These are phyloP conservation scores for Urochloa ruziziensis DNA, from an alignment of 176 grass and related monocot genomes.

Conservation along the genomic window DNA sequence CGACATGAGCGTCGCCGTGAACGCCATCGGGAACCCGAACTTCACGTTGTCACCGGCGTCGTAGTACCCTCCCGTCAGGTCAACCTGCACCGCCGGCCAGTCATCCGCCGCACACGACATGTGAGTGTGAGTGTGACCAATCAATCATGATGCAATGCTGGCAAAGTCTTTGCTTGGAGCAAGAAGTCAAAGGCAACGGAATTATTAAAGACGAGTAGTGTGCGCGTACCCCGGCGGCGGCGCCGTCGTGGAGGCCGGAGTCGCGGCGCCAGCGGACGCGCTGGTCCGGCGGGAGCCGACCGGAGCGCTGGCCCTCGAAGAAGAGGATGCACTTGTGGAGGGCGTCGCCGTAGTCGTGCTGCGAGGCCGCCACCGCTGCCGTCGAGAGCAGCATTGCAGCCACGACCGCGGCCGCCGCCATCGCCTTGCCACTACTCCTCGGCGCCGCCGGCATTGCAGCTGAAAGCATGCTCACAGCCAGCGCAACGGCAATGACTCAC, in stretches of 20 bases:
- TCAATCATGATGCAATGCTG: neutral
- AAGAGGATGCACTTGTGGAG: constrained; percentile 89
- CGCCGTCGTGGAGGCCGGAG: constrained; percentile 71
- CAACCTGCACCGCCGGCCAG: too few species aligned
- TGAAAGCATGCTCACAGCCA: neutral
- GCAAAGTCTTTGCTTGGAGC: too few species aligned
- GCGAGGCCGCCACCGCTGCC: constrained; percentile 25
- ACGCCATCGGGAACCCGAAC: constrained; percentile 98
- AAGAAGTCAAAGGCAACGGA: neutral
- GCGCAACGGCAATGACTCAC: neutral
- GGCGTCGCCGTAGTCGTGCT: constrained; percentile 79
- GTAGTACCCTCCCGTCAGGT: constrained; percentile 84
- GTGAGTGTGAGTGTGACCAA: too few species aligned
- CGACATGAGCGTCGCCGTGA: constrained; percentile 86
- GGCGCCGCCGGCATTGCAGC: neutral
- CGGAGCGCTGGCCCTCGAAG: constrained; percentile 83
- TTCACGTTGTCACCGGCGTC: constrained; percentile 98
- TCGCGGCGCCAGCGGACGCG: constrained; percentile 72
- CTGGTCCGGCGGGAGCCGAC: constrained; percentile 64
- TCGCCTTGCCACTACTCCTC: neutral
- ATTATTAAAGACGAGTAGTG: neutral
- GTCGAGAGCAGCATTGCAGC: constrained; percentile 30
- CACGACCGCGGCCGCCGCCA: neutral
- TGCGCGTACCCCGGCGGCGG: constrained; percentile 51
- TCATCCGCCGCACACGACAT: too few species aligned